Evolutionary conservation across 192 early-diverging fungal species (phyloP), one percentile per base, ranked within the genome.

Genomic region (Gamsiella multidivaricata): DNA sequence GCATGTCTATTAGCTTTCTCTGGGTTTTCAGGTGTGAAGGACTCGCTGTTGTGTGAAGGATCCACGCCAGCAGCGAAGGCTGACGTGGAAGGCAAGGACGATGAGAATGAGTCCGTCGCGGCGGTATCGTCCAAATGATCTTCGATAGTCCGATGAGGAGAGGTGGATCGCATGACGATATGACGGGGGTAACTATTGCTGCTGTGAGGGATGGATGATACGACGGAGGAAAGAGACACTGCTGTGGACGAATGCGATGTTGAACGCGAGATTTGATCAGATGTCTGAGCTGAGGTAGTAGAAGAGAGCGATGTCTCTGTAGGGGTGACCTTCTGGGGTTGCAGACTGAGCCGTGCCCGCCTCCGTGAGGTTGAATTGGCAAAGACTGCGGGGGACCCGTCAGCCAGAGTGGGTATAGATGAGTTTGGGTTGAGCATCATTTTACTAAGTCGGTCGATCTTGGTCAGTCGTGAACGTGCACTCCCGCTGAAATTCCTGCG

Each of bases 361-460:
- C 54, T 37, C 52, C 60, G 66, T 0, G 74, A 57, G 7, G 54
- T 20, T n/a, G 74, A 61, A 1, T 15, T 58, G 17, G 60, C 53
- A 11, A 57, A 37, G 7, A 18, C 52, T n/a, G 59, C 18, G 0
- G 59, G n/a, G 8, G 45, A 5, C 5, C 62, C 47, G 23, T 63
- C 66, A 7, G 54, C 10, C 3, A 55, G 17, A 32, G 39, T 69
- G 39, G 61, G 47, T 3, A 54, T 29, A n/a, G 65, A 61, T 11
- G 60, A 53, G 33, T 69, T 63, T 7, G 58, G 54, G 58, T 41
- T 68, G 26, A 63, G 46, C 54, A 57, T 69, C 65, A 78, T 68
- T n/a, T 58, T 78, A 41, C 59, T 78, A 20, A 78, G 51, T 5
- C 53, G 65, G 52, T 78, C 66, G 56, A 78, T 78, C 26, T 68